Conservation (phyloP, 192 early-diverging fungal genomes). For the Rhizophagus sp. region DNA sequence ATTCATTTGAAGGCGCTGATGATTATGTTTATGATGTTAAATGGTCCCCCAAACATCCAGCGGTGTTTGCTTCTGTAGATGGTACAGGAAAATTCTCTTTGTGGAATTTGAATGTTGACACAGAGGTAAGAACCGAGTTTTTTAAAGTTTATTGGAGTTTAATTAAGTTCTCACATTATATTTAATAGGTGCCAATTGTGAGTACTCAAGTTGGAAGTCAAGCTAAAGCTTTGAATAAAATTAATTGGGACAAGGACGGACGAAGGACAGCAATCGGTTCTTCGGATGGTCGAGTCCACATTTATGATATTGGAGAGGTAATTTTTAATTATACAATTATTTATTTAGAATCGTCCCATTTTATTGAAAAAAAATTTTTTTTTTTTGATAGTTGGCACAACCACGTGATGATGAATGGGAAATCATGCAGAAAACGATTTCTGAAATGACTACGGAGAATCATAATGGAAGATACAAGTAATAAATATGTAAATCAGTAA, state of each 20-base stretch:
- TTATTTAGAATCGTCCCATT: background rate
- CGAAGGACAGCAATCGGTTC: constrained; percentile 77
- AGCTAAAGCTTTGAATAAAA: constrained; percentile 84
- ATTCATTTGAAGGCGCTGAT: constrained; percentile 89
- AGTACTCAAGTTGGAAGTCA: constrained; percentile 54
- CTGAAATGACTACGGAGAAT: constrained; percentile 2
- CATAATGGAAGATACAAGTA: too few species aligned
- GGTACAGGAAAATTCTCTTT: constrained; percentile 88
- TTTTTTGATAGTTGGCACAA: constrained; percentile 8
- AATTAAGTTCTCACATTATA: background rate
- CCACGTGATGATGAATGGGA: constrained; percentile 13
- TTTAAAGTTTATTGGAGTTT: background rate
- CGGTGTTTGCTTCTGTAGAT: constrained; percentile 90
- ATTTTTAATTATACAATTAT: background rate
- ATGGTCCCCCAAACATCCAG: constrained; percentile 97
- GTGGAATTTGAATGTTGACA: constrained; percentile 91
- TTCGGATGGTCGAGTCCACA: constrained; percentile 78
- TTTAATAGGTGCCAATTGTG: constrained; percentile 51
- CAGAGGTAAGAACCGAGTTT: constrained; percentile 59
- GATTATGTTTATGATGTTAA: constrained; percentile 98
- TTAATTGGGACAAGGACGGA: constrained; percentile 93
- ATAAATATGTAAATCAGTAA: background rate
- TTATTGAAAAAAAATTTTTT: background rate
- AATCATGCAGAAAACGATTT: constrained; percentile 17
- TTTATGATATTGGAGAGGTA: constrained; percentile 95